These are phyloP conservation scores for Periconia macrospinosa DNA, from an alignment of 2,329 filamentous ascomycete genomes.

Conservation along the genomic window DNA sequence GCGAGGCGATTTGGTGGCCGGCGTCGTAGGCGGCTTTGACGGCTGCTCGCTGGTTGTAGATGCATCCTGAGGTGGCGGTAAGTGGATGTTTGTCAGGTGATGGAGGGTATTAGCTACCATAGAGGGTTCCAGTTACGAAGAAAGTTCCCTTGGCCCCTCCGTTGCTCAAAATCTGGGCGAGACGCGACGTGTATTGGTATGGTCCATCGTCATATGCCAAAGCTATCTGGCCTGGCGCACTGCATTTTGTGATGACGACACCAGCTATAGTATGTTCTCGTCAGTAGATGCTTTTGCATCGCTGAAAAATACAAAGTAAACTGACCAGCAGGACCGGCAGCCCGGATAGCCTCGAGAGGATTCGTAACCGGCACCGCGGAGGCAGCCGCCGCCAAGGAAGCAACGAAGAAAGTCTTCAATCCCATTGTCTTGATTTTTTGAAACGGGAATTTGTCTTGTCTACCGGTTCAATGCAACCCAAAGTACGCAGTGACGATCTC, in stretches of 20 bases:
- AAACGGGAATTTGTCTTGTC: neutral
- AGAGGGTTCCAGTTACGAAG: slow-evolving; percentile 34
- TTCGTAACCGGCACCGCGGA: slow-evolving; percentile 26
- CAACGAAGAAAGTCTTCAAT: slow-evolving; percentile 23
- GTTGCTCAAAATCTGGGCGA: slow-evolving; percentile 32
- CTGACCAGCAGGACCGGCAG: slow-evolving; percentile 10
- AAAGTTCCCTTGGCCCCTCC: slow-evolving; percentile 40
- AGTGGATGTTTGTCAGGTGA: neutral
- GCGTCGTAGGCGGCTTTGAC: slow-evolving; percentile 35
- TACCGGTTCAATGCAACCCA: neutral
- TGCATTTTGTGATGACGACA: slow-evolving; percentile 35
- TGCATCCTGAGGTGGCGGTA: slow-evolving; percentile 26
- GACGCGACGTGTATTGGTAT: slow-evolving; percentile 38
- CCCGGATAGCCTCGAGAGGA: slow-evolving; percentile 30
- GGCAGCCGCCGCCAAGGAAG: slow-evolving; percentile 20
- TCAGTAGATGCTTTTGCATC: neutral
- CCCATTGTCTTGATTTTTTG: slow-evolving; percentile 18
- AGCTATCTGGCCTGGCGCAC: slow-evolving; percentile 29
- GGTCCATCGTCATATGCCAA: slow-evolving; percentile 42
- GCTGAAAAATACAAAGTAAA: neutral
- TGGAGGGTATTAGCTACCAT: slow-evolving; percentile 5
- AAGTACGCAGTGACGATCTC: neutral
- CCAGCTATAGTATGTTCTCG: slow-evolving; percentile 1
- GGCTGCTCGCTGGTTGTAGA: slow-evolving; percentile 36
- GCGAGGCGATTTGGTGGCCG: slow-evolving; percentile 41